Conservation (phyloP, 768 basidiomycete species). For the Trichaptum fuscoviolaceum region DNA sequence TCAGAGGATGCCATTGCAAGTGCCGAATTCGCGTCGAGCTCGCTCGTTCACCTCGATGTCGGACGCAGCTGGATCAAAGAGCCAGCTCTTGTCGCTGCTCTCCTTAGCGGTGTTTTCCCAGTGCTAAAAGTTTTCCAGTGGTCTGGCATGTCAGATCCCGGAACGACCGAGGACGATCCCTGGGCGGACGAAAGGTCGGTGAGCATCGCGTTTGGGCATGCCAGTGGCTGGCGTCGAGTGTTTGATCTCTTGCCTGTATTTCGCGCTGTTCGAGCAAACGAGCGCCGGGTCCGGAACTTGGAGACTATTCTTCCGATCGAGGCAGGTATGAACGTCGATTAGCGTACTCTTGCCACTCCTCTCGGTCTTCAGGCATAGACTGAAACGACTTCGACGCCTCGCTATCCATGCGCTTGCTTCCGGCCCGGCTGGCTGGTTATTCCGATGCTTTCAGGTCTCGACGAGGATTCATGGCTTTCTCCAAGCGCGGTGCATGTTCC, state of each 20-base stretch:
- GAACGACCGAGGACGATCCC: background rate
- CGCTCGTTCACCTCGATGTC: background rate
- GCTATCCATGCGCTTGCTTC: background rate
- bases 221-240: background rate
- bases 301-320: background rate
- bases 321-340: background rate
- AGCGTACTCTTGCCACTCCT: background rate
- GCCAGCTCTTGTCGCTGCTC: background rate
- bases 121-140: background rate
- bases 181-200: background rate
- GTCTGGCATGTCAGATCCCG: background rate
- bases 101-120: constrained; percentile 2
- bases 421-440: constrained; percentile 3
- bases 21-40: background rate
- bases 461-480: too few relatives aligned
- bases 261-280: background rate
- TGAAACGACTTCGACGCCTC: constrained; percentile 5
- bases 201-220: background rate
- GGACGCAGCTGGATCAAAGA: background rate
- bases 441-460: background rate
- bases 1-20: background rate
- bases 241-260: constrained; percentile 2
- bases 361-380: constrained; percentile 19
- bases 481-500: background rate
- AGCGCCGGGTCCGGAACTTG: background rate